Evolutionary conservation across 331 rosid genomes (phyloP).

Genomic region (Acacia pycnantha): DNA sequence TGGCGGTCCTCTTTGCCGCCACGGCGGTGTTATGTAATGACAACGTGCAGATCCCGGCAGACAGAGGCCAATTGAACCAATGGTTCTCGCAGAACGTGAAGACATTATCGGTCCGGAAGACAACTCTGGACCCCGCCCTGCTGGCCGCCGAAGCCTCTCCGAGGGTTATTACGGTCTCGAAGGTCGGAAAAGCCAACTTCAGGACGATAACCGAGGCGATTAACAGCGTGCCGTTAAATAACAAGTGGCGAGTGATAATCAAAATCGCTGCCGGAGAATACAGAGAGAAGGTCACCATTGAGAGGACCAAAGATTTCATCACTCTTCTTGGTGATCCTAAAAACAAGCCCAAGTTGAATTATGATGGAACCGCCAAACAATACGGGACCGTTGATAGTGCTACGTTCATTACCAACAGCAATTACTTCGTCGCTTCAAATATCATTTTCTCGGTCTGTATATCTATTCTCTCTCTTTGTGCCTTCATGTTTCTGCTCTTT

Average conservation of each 20-base stretch:
- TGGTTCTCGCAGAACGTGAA: conserved; percentile 48
- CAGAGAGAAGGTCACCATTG: conserved; percentile 54
- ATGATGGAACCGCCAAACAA: conserved; percentile 30
- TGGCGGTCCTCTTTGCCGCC: neutral
- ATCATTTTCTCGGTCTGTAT: conserved; percentile 43
- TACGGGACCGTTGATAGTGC: conserved; percentile 72
- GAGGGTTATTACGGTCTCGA: conserved; percentile 39
- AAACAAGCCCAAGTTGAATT: conserved; percentile 42
- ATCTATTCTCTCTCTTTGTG: neutral
- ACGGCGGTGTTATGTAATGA: conserved; percentile 26
- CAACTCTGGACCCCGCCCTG: conserved; percentile 37
- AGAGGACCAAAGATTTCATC: conserved; percentile 40
- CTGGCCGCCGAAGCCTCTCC: conserved; percentile 44
- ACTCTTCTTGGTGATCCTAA: conserved; percentile 38
- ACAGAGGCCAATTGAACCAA: neutral
- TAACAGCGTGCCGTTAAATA: conserved; percentile 48
- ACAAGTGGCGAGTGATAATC: conserved; percentile 52
- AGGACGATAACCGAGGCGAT: conserved; percentile 52
- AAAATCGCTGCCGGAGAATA: conserved; percentile 55
- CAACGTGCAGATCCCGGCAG: conserved; percentile 12
- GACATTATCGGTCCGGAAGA: conserved; percentile 12
- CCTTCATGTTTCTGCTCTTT: neutral
- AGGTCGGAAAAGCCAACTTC: conserved; percentile 51
- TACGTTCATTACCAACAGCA: conserved; percentile 40
- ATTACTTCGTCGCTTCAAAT: conserved; percentile 60